Conservation (phyloP, 495 filamentous ascomycete genomes). For the Xylaria flabelliformis region DNA sequence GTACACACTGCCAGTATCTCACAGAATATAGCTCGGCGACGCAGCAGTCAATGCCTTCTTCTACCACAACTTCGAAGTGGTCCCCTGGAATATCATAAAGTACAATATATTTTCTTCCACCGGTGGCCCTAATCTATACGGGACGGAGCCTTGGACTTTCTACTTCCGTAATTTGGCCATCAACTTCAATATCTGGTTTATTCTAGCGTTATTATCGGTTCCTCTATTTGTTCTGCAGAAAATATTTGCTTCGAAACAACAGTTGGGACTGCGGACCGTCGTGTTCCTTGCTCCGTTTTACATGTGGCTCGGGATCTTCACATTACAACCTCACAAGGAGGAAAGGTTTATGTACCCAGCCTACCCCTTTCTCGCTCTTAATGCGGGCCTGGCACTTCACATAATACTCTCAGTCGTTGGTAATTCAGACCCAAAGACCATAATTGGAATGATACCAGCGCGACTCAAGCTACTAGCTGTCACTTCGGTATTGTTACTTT, state of each 20-base stretch:
- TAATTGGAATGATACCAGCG: conserved; percentile 72
- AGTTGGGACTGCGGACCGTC: conserved; percentile 68
- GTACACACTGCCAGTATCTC: conserved; percentile 28
- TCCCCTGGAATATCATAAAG: conserved; percentile 89
- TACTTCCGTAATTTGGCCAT: conserved; percentile 90
- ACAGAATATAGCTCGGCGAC: conserved; percentile 48
- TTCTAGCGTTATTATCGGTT: conserved; percentile 76
- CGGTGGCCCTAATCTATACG: conserved; percentile 91
- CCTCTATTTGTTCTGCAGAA: conserved; percentile 65
- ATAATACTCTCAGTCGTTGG: conserved; percentile 76
- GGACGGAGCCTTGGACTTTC: conserved; percentile 96
- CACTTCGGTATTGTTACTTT: conserved; percentile 57
- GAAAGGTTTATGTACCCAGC: conserved; percentile 98
- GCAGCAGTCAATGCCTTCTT: conserved; percentile 76
- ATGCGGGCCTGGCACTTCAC: conserved; percentile 86
- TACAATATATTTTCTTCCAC: conserved; percentile 91
- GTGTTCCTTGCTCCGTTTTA: conserved; percentile 86
- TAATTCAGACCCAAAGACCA: conserved; percentile 65
- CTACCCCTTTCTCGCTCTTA: conserved; percentile 91
- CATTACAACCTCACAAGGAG: conserved; percentile 93
- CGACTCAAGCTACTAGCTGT: conserved; percentile 70
- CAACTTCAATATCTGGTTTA: conserved; percentile 95
- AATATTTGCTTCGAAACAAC: conserved; percentile 48
- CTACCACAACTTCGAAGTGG: conserved; percentile 76
- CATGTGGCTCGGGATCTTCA: conserved; percentile 92